These are phyloP conservation scores for Aureobasidium pullulans DNA, from an alignment of 2,329 filamentous ascomycete genomes.

Conservation along the genomic window DNA sequence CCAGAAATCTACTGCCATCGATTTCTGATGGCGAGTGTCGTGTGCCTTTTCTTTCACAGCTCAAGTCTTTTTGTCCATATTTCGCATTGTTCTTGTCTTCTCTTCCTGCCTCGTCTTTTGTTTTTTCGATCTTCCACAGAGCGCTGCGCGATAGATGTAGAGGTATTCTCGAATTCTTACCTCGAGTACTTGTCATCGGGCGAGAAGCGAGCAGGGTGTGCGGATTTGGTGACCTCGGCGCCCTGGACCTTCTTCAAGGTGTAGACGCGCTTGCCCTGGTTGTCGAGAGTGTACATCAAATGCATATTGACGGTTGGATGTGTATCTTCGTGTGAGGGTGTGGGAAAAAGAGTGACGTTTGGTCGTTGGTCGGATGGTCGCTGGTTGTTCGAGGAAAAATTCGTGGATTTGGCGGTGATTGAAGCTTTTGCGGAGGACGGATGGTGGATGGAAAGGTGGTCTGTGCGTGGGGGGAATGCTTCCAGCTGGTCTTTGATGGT, in stretches of 20 bases:
- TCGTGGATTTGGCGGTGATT: not conserved
- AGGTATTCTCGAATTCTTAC: constrained; percentile 29
- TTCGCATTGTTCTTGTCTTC: not conserved
- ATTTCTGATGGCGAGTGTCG: not conserved
- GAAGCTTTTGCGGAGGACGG: not conserved
- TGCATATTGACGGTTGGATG: constrained; percentile 44
- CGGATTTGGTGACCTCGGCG: constrained; percentile 86
- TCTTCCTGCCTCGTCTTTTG: not conserved
- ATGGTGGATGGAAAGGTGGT: not conserved
- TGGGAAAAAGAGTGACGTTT: not conserved
- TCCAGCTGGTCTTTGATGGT: not conserved
- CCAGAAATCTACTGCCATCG: not conserved
- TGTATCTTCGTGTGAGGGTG: not conserved
- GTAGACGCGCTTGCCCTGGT: constrained; percentile 80
- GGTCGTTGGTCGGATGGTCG: not conserved
- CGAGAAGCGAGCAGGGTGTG: constrained; percentile 92
- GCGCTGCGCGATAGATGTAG: not conserved
- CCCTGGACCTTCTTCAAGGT: constrained; percentile 83
- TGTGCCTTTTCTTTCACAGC: not conserved
- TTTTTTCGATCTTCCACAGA: not conserved
- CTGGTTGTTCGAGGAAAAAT: not conserved
- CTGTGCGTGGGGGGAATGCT: not conserved
- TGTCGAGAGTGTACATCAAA: constrained; percentile 80
- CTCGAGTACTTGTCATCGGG: constrained; percentile 97
- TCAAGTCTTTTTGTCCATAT: not conserved